These are phyloP conservation scores for Galerina marginata DNA, from an alignment of 768 basidiomycete species.

Conservation along the genomic window DNA sequence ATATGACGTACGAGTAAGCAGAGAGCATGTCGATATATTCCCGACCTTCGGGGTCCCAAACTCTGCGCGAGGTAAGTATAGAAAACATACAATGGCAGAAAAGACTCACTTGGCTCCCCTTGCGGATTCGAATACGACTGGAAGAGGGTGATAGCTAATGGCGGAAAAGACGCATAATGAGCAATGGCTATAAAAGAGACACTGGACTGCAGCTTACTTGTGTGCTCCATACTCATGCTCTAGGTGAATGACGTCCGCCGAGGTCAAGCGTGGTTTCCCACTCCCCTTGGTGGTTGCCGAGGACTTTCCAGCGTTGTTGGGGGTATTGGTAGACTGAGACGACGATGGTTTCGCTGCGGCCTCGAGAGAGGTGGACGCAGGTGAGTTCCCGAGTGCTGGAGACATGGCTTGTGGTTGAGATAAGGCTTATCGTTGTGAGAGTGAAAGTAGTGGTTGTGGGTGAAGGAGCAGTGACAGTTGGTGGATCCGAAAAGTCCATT, in stretches of 20 bases:
- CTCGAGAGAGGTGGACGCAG: background rate
- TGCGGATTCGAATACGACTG: conserved; percentile 91
- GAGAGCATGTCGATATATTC: conserved; percentile 99
- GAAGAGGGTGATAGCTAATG: conserved; percentile 92
- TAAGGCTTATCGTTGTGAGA: conserved; percentile 5
- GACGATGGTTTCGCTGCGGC: background rate
- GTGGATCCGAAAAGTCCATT: conserved; percentile 12
- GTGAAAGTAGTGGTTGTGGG: conserved; percentile 13
- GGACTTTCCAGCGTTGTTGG: conserved; percentile 8
- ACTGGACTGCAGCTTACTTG: conserved; percentile 64
- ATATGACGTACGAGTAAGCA: conserved; percentile 83
- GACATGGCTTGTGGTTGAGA: conserved; percentile 10
- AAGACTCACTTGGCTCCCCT: conserved; percentile 84
- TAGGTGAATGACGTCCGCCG: conserved; percentile 70
- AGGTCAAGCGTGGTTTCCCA: conserved; percentile 13
- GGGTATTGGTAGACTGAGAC: background rate
- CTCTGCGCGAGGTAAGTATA: conserved; percentile 38
- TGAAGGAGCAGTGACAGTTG: conserved; percentile 11
- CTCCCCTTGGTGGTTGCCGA: conserved; percentile 15
- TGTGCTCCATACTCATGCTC: conserved; percentile 87
- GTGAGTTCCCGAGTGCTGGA: conserved; percentile 13
- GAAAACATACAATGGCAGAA: conserved; percentile 37
- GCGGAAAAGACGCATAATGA: conserved; percentile 47
- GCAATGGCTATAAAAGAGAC: conserved; percentile 36
- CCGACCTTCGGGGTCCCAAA: conserved; percentile 94